Evolutionary conservation across 2,329 filamentous ascomycete species (phyloP).

Genomic region (Rugonectria rugulosa): DNA sequence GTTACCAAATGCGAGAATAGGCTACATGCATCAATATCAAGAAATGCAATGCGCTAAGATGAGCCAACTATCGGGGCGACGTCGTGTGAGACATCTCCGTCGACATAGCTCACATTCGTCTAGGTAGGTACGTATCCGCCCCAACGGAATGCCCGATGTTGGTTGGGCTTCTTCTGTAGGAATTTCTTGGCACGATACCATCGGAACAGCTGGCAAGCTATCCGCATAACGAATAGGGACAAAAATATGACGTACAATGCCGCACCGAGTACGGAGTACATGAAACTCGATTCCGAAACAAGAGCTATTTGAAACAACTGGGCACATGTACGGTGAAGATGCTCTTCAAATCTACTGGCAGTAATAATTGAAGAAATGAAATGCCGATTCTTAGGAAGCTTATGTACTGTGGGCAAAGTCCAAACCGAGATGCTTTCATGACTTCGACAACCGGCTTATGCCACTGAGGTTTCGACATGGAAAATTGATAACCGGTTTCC

Average conservation of each 20-base stretch:
- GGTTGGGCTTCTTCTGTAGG: slow-evolving; percentile 2
- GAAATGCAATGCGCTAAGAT: background rate
- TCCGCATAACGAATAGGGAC: background rate
- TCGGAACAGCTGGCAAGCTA: slow-evolving; percentile 9
- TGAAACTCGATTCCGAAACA: slow-evolving; percentile 11
- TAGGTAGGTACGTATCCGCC: background rate
- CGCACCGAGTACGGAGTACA: background rate
- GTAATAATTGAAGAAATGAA: background rate
- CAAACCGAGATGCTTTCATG: no score
- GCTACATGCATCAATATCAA: no score
- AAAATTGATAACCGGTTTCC: no score
- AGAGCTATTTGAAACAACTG: slow-evolving; percentile 13
- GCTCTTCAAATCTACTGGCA: slow-evolving; percentile 11
- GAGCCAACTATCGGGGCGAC: background rate
- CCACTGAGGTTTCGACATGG: no score
- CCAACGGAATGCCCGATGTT: slow-evolving; percentile 5
- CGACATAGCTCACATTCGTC: background rate
- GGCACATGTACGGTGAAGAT: no score
- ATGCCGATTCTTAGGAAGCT: no score
- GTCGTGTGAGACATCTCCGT: background rate
- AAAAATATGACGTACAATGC: slow-evolving; percentile 1
- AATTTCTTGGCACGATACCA: slow-evolving; percentile 12
- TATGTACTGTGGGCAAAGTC: no score
- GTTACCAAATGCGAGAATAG: no score
- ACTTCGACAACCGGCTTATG: no score